These are phyloP conservation scores for Auricularia sp. DNA, from an alignment of 768 basidiomycete genomes.

Conservation along the genomic window DNA sequence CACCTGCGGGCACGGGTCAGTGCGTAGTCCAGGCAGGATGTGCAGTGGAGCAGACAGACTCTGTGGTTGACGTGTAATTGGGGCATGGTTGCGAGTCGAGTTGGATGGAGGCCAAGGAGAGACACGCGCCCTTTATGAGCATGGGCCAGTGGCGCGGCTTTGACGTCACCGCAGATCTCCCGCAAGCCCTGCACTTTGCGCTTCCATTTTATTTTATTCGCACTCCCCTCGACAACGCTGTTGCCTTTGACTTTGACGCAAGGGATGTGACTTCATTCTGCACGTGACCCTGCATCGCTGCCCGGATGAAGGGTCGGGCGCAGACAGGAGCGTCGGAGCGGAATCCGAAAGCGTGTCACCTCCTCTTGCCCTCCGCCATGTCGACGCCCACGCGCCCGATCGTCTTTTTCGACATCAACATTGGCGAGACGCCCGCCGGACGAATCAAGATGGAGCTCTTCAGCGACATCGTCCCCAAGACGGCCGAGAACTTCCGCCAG, in stretches of 20 bases:
- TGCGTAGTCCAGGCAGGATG: neutral
- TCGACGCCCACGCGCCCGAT: conserved; percentile 38
- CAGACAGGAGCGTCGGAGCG: too few relatives aligned
- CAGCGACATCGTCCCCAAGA: conserved; percentile 91
- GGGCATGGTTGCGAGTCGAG: neutral
- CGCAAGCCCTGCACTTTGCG: too few relatives aligned
- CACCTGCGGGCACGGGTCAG: neutral
- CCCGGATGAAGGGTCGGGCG: too few relatives aligned
- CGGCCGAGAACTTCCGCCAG: conserved; percentile 96
- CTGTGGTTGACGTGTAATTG: neutral
- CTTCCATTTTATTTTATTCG: too few relatives aligned
- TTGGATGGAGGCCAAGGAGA: too few relatives aligned
- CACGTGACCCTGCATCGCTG: too few relatives aligned
- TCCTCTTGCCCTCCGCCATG: conserved; percentile 1
- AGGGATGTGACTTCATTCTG: too few relatives aligned
- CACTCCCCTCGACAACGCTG: too few relatives aligned
- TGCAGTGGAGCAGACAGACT: neutral
- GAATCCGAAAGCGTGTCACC: neutral
- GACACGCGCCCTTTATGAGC: too few relatives aligned
- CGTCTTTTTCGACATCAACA: conserved; percentile 94
- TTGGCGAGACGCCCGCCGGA: conserved; percentile 93
- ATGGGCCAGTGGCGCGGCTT: too few relatives aligned
- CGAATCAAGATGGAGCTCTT: conserved; percentile 96
- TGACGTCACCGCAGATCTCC: too few relatives aligned
- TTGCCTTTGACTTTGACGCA: too few relatives aligned